Conservation (phyloP, 257 asterid species). For the Solanum bukasovii region DNA sequence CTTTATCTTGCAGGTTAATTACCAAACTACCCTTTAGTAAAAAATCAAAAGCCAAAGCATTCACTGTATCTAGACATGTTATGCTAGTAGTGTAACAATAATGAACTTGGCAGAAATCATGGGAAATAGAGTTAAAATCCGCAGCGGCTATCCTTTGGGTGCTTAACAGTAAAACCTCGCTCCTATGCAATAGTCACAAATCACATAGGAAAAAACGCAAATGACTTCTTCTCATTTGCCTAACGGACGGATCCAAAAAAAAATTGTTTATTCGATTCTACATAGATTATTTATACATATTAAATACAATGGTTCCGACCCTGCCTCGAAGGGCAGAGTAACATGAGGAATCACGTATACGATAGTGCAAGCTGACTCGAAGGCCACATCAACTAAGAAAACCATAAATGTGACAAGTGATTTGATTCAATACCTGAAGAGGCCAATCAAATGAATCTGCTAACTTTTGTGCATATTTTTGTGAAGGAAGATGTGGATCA, state of each 20-base stretch:
- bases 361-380: background rate
- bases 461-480: conserved; percentile 35
- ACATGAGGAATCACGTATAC: background rate
- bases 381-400: background rate
- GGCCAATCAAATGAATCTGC: conserved; percentile 53
- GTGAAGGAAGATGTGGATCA: conserved; percentile 88
- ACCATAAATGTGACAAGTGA: background rate
- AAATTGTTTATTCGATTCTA: background rate
- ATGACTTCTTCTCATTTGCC: background rate
- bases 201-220: background rate
- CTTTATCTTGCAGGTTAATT: background rate
- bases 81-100: background rate
- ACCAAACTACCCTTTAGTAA: background rate
- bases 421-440: conserved; percentile 33
- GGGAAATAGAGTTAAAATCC: background rate
- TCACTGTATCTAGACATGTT: background rate
- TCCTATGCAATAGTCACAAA: background rate
- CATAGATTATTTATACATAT: background rate
- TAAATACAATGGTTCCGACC: background rate
- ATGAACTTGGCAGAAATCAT: background rate
- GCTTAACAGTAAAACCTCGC: no score
- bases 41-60: background rate
- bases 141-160: fast-evolving
- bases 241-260: background rate
- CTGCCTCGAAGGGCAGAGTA: background rate